Base-by-base conservation (phyloP, 2,329 filamentous ascomycete genomes). In the Akanthomyces dipterigenus region DNA sequence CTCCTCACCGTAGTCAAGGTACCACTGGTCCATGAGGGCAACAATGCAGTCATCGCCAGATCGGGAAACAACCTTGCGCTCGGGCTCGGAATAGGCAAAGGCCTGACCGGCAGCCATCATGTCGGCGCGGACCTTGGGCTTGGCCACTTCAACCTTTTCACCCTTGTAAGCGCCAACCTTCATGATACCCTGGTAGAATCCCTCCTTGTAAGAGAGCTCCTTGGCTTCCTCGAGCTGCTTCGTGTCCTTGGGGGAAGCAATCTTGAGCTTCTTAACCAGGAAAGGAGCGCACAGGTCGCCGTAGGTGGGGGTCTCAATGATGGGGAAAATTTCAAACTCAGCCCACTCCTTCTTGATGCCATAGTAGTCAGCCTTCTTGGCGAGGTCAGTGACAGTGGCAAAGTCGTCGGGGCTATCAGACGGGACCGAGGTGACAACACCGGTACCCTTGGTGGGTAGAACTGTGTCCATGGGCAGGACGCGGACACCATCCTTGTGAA, bases 321-420 rank as follows among this genome's bases (percentile, higher is more conserved):
- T 89, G 57, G 95, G 91, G 64, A 91, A 73, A 61, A 97, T 93
- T 65, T 97, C 91, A 60, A 93, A 80, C 71, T 96, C 90, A 3
- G 90, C 92, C 95, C 95, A 99, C 73, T 96, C 92, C 77, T 96
- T 95, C 78, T 96, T 84, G 72, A 99, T 98, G 56, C 90, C 89
- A 75, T 99, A 96, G 80, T 91, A 98, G 8, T 96, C 93, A 1
- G 93, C 85, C 80, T 99, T 99, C 82, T 98, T 98, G 43, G 86
- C 85, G 63, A 99, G 83, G 65, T 99, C 95, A 50, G 85, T 83
- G 46, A 93, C 82, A 34, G 92, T 99, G 49, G 92, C 92, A 74
- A 88, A 99, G 72, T 99, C 95, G 71, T 99, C 95, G 1, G 95
- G 75, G 62, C 90, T 96, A 78, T 99, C 95, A 2, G 92, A 97